Conservation (phyloP, 805 yeast genomes). For the Kuraishia hungarica region DNA sequence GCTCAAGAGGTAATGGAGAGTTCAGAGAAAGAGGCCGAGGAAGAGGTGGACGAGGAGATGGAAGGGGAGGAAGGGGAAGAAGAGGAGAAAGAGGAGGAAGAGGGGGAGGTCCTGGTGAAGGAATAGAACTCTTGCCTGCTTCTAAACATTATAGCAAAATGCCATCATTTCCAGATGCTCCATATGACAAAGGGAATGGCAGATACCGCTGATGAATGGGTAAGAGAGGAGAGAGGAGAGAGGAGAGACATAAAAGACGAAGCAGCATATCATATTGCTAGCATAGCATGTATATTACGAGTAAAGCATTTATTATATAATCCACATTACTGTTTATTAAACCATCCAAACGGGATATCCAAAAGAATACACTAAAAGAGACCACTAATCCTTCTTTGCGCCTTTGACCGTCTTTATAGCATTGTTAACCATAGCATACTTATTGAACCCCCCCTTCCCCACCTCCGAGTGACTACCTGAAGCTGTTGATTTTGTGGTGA, state of each 20-base stretch:
- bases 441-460: constrained; percentile 2
- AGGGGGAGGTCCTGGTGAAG: background rate
- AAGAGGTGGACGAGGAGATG: background rate
- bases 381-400: constrained; percentile 16
- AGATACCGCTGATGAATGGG: no score
- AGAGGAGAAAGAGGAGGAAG: background rate
- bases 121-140: background rate
- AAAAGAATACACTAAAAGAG: no score
- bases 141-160: background rate
- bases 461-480: background rate
- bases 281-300: background rate
- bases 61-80: background rate
- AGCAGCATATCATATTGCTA: no score
- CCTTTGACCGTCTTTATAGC: constrained; percentile 18
- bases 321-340: no score
- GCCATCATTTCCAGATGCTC: background rate
- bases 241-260: no score
- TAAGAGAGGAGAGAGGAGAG: no score
- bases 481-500: background rate
- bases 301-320: no score
- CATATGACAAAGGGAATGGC: background rate
- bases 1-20: no score
- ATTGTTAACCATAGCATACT: constrained; percentile 11
- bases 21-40: background rate
- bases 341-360: no score